Evolutionary conservation across 1,139 yeast species (phyloP).

Genomic region (Hanseniaspora uvarum): DNA sequence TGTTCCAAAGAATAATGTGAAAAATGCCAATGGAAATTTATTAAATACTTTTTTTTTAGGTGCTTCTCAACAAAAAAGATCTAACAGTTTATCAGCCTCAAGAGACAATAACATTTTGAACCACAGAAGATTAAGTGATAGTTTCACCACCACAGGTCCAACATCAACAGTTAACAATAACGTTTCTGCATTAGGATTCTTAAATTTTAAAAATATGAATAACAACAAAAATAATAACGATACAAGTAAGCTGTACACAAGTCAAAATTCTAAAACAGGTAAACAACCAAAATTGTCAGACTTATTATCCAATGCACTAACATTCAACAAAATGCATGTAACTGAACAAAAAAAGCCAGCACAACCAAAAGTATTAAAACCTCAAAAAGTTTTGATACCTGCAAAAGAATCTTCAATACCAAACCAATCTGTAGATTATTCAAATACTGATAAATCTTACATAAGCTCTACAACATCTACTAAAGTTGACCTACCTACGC

Average conservation of each 20-base stretch:
- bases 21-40: constrained; percentile 4
- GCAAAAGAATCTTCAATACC: neutral
- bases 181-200: constrained; percentile 11
- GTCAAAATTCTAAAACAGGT: neutral
- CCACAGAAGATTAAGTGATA: constrained; percentile 15
- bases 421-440: neutral
- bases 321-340: constrained; percentile 3
- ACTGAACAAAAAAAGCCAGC: neutral
- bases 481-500: constrained; percentile 8
- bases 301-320: constrained; percentile 5
- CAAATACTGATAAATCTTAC: neutral
- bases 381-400: neutral
- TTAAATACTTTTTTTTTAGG: constrained; percentile 13
- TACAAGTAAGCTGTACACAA: neutral
- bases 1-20: constrained; percentile 7
- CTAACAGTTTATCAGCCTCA: constrained; percentile 14
- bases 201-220: constrained; percentile 8
- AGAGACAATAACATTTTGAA: constrained; percentile 12
- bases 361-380: neutral
- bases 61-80: constrained; percentile 16
- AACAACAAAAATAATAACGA: neutral
- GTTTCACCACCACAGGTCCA: neutral
- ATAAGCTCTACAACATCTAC: constrained; percentile 15
- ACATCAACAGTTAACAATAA: neutral
- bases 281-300: constrained; percentile 15